A percentile compares a stretch with the other conserved stretches of the same genome.
These are phyloP conservation scores for Syncephalastrum sp. DNA, from an alignment of 371 early-diverging fungal species.

Conservation along the genomic window DNA sequence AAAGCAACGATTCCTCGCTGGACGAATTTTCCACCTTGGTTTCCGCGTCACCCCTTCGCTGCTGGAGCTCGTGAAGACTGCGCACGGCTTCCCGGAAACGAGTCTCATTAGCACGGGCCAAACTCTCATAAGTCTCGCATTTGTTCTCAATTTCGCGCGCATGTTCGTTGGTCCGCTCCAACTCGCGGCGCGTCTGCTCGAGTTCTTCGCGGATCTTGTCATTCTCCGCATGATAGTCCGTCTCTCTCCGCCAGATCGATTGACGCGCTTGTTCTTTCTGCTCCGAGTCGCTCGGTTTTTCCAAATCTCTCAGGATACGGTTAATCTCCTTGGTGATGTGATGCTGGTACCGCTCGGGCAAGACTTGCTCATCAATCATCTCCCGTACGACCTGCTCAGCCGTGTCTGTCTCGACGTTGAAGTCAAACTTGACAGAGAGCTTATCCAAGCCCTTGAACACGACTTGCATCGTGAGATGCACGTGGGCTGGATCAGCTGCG, in stretches of 20 bases:
- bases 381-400: conserved; percentile 91
- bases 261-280: conserved; percentile 34
- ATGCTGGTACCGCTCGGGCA: conserved; percentile 74
- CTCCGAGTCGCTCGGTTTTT: conserved; percentile 47
- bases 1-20: not conserved
- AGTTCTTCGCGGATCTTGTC: conserved; percentile 38
- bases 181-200: conserved; percentile 31
- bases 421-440: conserved; percentile 88
- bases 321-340: conserved; percentile 87
- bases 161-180: conserved; percentile 25
- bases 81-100: conserved; percentile 38
- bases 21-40: conserved; percentile 1
- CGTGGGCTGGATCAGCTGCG: conserved; percentile 59
- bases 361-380: conserved; percentile 87
- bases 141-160: conserved; percentile 33
- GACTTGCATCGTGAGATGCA: conserved; percentile 78
- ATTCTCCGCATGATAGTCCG: conserved; percentile 41
- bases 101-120: conserved; percentile 32
- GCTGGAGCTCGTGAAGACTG: conserved; percentile 24
- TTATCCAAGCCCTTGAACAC: conserved; percentile 85
- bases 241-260: conserved; percentile 51
- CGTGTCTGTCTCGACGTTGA: conserved; percentile 86
- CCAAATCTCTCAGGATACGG: conserved; percentile 76
- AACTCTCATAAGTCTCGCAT: conserved; percentile 29
- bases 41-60: conserved; percentile 7